Conservation (phyloP, 768 basidiomycete genomes). For the Phanerodontia chrysosporium region DNA sequence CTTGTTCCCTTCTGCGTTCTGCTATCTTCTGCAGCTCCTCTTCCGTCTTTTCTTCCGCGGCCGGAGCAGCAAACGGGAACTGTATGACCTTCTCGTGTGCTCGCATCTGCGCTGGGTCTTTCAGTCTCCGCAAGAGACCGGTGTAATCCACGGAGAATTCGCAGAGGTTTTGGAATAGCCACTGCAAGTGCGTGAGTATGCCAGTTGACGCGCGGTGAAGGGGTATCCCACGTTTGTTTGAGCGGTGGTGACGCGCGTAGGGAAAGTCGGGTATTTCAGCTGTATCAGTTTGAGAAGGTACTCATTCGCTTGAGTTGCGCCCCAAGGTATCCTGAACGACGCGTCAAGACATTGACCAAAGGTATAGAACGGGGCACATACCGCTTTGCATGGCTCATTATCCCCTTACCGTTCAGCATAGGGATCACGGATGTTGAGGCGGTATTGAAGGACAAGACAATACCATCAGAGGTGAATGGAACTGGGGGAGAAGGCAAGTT, state of each 20-base stretch:
- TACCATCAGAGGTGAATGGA: conserved; percentile 61
- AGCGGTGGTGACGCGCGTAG: conserved; percentile 68
- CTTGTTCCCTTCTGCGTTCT: conserved; percentile 84
- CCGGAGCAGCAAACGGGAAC: conserved; percentile 71
- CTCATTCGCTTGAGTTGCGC: conserved; percentile 84
- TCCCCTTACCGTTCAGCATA: conserved; percentile 73
- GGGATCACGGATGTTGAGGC: conserved; percentile 90
- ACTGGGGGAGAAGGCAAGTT: conserved; percentile 34
- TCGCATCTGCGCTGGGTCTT: conserved; percentile 61
- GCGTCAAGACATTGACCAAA: neutral
- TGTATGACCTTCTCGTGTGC: conserved; percentile 72
- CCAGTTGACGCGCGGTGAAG: neutral
- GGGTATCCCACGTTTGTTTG: conserved; percentile 67
- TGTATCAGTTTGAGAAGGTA: conserved; percentile 91
- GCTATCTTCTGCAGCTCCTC: conserved; percentile 78
- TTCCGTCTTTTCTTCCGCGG: conserved; percentile 80
- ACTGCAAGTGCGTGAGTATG: conserved; percentile 41
- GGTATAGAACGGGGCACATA: conserved; percentile 26
- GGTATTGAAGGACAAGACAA: conserved; percentile 89
- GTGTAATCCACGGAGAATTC: conserved; percentile 79
- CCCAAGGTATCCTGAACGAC: conserved; percentile 86
- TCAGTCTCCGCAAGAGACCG: conserved; percentile 58
- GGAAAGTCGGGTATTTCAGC: conserved; percentile 92
- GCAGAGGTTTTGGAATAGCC: conserved; percentile 88
- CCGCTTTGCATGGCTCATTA: conserved; percentile 87